Percentiles rank a stretch among this genome's conserved stretches.
These are phyloP conservation scores for Penicillium odoratum DNA, from an alignment of 495 filamentous ascomycete genomes.

Conservation along the genomic window DNA sequence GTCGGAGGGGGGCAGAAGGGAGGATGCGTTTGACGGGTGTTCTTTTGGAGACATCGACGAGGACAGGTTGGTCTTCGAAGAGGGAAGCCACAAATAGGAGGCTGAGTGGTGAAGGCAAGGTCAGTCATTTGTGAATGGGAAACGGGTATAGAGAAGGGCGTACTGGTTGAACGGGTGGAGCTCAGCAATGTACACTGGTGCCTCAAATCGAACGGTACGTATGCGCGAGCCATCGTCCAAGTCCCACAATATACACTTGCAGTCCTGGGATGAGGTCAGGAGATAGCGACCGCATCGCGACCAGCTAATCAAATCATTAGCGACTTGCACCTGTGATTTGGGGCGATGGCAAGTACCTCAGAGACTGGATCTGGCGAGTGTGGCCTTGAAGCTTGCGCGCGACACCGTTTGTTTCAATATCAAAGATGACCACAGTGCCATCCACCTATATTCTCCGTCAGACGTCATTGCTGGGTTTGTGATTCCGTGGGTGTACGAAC, in stretches of 20 bases:
- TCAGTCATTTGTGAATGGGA: neutral
- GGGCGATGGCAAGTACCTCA: constrained; percentile 48
- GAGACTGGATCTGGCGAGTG: constrained; percentile 82
- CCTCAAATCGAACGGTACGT: constrained; percentile 78
- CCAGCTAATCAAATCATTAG: constrained; percentile 63
- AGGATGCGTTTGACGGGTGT: constrained; percentile 71
- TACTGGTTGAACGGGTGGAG: constrained; percentile 91
- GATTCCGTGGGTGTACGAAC: constrained; percentile 42
- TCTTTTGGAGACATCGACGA: constrained; percentile 73
- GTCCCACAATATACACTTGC: constrained; percentile 96
- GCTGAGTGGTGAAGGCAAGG: constrained; percentile 41
- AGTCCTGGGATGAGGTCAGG: constrained; percentile 92
- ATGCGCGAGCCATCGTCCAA: constrained; percentile 69
- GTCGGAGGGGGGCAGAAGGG: constrained; percentile 75
- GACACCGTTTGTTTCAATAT: constrained; percentile 93
- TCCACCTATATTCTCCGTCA: constrained; percentile 56
- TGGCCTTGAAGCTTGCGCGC: constrained; percentile 92
- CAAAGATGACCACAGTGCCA: constrained; percentile 92
- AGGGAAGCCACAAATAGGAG: constrained; percentile 81
- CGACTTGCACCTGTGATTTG: neutral
- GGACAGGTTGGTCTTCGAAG: constrained; percentile 86
- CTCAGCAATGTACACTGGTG: constrained; percentile 92
- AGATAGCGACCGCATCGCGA: constrained; percentile 87
- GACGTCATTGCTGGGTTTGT: neutral
- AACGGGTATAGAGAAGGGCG: constrained; percentile 25